Conservation (phyloP, 2,329 filamentous ascomycete genomes). For the Drechslera avenae region DNA sequence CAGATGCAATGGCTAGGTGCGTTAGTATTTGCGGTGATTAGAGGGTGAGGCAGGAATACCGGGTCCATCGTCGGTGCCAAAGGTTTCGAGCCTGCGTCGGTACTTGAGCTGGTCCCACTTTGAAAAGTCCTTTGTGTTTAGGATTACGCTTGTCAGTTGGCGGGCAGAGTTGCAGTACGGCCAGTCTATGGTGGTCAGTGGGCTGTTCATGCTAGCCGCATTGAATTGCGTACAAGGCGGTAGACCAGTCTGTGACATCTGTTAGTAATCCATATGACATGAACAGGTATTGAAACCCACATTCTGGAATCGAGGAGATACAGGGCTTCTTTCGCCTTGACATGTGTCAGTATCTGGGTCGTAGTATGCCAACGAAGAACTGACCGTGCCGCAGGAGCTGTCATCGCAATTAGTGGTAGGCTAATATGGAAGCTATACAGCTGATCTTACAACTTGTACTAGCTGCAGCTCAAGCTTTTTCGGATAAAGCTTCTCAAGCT, state of each 20-base stretch:
- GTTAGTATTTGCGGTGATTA: conserved; percentile 6
- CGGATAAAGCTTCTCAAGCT: conserved; percentile 83
- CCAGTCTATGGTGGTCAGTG: conserved; percentile 64
- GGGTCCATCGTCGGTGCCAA: conserved; percentile 68
- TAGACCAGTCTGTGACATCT: conserved; percentile 34
- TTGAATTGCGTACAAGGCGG: conserved; percentile 35
- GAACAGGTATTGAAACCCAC: conserved; percentile 49
- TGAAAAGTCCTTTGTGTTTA: conserved; percentile 58
- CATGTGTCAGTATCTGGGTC: conserved; percentile 5
- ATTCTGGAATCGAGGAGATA: conserved; percentile 86
- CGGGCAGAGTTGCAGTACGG: conserved; percentile 84
- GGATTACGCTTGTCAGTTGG: conserved; percentile 68
- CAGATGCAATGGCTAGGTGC: conserved; percentile 63
- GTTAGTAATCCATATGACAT: conserved; percentile 4
- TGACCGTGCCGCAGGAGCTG: conserved; percentile 50
- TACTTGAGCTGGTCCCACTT: conserved; percentile 66
- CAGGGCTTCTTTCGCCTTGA: conserved; percentile 75
- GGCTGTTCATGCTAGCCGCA: background rate
- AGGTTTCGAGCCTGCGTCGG: conserved; percentile 79
- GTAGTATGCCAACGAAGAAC: background rate
- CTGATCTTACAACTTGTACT: conserved; percentile 73
- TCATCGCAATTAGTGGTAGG: conserved; percentile 9
- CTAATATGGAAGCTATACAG: background rate
- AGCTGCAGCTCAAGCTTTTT: conserved; percentile 78
- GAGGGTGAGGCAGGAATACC: conserved; percentile 15